Percentiles rank a stretch among this genome's conserved stretches.
These are phyloP conservation scores for Tilletia caries DNA, from an alignment of 1,284 basidiomycete genomes.

Conservation along the genomic window DNA sequence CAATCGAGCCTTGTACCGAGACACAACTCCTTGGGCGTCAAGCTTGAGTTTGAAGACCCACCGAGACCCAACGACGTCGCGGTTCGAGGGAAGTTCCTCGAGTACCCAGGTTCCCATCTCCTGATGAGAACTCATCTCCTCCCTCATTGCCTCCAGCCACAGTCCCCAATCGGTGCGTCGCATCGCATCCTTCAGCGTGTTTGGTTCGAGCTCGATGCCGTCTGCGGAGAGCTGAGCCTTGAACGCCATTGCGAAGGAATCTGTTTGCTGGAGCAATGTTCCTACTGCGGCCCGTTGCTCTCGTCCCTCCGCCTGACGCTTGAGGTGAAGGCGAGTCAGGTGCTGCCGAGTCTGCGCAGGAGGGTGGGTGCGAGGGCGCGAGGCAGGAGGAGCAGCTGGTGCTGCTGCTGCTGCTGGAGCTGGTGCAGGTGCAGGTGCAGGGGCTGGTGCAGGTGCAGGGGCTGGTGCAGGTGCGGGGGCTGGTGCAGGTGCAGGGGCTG, in stretches of 20 bases:
- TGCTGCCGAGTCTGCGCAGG: too few relatives aligned
- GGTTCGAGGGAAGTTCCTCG: conserved; percentile 29
- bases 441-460: neutral
- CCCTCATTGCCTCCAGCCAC: conserved; percentile 50
- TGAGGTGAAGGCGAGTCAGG: neutral
- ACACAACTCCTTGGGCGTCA: conserved; percentile 48
- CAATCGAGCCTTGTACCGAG: conserved; percentile 54
- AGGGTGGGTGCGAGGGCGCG: too few relatives aligned
- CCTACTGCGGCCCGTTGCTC: neutral
- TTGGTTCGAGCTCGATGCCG: conserved; percentile 20
- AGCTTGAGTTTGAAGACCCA: conserved; percentile 56
- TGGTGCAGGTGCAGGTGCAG: neutral
- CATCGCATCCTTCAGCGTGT: conserved; percentile 39
- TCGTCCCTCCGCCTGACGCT: neutral
- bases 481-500: too few relatives aligned
- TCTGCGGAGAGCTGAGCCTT: neutral
- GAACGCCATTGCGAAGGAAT: neutral
- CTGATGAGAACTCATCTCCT: conserved; percentile 44
- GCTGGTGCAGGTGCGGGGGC: neutral
- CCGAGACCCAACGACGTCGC: conserved; percentile 46
- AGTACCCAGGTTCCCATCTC: conserved; percentile 44
- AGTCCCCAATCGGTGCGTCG: conserved; percentile 34
- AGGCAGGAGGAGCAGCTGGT: neutral
- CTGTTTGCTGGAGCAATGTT: neutral
- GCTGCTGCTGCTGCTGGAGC: neutral